Evolutionary conservation across 148 eudicot genomes (phyloP).

Genomic region (Diospyros kaki): DNA sequence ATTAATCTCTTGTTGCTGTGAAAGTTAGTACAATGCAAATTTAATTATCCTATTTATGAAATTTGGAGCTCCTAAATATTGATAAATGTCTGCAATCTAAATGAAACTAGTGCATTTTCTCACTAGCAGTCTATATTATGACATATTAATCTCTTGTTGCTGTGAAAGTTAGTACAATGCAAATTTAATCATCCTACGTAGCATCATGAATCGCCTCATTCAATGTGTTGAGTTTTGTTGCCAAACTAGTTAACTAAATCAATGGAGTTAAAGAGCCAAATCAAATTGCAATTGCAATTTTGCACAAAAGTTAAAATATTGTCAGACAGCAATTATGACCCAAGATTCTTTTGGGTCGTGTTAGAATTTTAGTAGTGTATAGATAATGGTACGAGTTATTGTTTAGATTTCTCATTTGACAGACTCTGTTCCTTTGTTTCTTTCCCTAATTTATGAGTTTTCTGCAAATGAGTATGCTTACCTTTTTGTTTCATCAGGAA

Average conservation of each 20-base stretch:
- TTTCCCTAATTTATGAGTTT: not conserved
- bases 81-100: not conserved
- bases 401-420: too few relatives aligned
- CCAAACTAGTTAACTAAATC: not conserved
- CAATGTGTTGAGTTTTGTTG: constrained; percentile 2
- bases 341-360: not conserved
- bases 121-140: too few relatives aligned
- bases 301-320: not conserved
- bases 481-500: constrained; percentile 16
- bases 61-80: not conserved
- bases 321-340: not conserved
- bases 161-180: not conserved
- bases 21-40: not conserved
- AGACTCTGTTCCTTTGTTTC: too few relatives aligned
- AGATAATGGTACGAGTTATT: too few relatives aligned
- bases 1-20: not conserved
- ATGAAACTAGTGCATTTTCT: too few relatives aligned
- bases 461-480: not conserved
- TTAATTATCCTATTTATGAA: not conserved
- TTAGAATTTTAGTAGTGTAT: too few relatives aligned
- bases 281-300: not conserved
- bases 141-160: not conserved
- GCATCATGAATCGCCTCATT: not conserved
- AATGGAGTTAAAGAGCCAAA: not conserved
- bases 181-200: not conserved